Evolutionary conservation across 208 protist genomes (phyloP).

Genomic region (Novymonas esmeraldas): DNA sequence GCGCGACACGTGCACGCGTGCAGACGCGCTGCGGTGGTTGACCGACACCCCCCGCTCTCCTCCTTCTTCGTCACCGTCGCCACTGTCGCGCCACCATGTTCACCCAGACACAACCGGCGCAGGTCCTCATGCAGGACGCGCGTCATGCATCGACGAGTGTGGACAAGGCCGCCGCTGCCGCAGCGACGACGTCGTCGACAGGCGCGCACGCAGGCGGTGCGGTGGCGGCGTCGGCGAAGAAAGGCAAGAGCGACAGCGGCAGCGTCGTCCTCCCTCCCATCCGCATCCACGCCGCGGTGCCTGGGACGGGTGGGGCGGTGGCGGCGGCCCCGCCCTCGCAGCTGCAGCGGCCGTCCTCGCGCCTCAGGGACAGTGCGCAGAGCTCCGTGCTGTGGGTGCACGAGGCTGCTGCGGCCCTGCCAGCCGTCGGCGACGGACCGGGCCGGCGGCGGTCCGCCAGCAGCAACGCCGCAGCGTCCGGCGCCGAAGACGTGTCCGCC

Average conservation of each 20-base stretch:
- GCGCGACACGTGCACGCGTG: background rate
- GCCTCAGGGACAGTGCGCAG: background rate
- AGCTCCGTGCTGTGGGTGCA: background rate
- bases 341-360: background rate
- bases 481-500: background rate
- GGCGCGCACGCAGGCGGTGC: no score
- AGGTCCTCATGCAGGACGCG: background rate
- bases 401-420: background rate
- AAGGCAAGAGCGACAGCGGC: background rate
- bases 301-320: background rate
- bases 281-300: background rate
- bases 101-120: constrained; percentile 9
- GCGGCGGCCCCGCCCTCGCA: background rate
- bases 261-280: background rate
- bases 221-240: no score
- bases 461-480: background rate
- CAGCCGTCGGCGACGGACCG: background rate
- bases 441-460: background rate
- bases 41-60: background rate
- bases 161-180: background rate
- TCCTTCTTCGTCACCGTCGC: background rate
- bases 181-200: no score
- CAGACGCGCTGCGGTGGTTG: background rate
- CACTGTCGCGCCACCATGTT: constrained; percentile 1
- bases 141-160: background rate